Evolutionary conservation across 139 green algal species (phyloP).

Genomic region (Coelastrella sp.): DNA sequence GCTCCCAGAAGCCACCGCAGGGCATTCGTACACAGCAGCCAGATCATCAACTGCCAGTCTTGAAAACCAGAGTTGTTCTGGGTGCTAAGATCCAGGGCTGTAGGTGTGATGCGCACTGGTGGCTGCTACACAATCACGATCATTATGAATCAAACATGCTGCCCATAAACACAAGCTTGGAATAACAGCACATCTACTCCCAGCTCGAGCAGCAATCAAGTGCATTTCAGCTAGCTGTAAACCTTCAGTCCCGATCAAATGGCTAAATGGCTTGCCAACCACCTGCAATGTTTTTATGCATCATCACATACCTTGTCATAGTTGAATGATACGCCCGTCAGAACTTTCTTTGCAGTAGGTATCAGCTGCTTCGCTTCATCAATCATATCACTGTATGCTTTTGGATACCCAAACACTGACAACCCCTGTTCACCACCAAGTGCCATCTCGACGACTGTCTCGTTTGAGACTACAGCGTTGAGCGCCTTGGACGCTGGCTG

Average conservation of each 20-base stretch:
- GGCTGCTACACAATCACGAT: no score
- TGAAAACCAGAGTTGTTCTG: no score
- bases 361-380: background rate
- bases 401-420: constrained; percentile 1
- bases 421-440: constrained; percentile 21
- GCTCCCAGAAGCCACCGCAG: background rate
- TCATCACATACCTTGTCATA: constrained; percentile 31
- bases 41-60: no score
- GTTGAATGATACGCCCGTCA: constrained; percentile 38
- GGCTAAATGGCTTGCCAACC: background rate
- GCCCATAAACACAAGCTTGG: no score
- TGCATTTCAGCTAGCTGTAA: background rate
- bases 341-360: background rate
- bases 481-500: constrained; percentile 18
- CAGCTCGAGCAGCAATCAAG: no score
- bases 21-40: background rate
- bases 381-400: background rate
- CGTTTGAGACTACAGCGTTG: background rate
- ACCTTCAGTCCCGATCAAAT: background rate
- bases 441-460: background rate
- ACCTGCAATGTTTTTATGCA: background rate
- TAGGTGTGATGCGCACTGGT: no score
- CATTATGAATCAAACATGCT: no score
- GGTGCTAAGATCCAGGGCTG: no score
- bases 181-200: no score